Percentiles rank a stretch among this genome's conserved stretches.
phyloP scores from a whole-genome alignment of 2,329 filamentous ascomycete genomes.

The Purpureocillium lavendulum region DNA sequence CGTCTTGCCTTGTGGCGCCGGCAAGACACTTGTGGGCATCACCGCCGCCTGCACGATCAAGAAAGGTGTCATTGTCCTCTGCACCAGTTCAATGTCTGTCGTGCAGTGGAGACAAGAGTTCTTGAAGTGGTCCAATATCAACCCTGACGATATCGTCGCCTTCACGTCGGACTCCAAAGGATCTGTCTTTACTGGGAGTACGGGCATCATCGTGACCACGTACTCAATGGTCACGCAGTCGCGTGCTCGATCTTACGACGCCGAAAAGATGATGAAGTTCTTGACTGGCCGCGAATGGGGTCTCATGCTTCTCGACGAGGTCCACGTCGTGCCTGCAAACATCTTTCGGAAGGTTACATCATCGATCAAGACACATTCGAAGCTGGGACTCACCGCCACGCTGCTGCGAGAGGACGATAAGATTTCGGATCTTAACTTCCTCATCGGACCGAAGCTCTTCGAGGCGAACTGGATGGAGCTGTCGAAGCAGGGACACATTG shows the following conservation, averaged over 20 bases:
- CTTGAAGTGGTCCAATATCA: conserved; percentile 93
- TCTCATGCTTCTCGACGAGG: conserved; percentile 92
- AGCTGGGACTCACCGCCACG: conserved; percentile 89
- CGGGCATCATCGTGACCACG: conserved; percentile 93
- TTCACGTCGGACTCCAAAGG: conserved; percentile 94
- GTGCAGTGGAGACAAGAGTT: conserved; percentile 97
- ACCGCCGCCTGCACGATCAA: conserved; percentile 97
- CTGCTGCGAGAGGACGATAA: conserved; percentile 95
- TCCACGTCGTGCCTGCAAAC: conserved; percentile 93
- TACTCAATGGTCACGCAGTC: conserved; percentile 99
- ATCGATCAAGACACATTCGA: conserved; percentile 88
- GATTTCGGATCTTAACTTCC: conserved; percentile 92
- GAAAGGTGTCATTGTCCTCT: conserved; percentile 90
- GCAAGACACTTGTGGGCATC: conserved; percentile 96
- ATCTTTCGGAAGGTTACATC: conserved; percentile 94
- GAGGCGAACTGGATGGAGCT: conserved; percentile 99
- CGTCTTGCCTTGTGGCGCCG: conserved; percentile 89
- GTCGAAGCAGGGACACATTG: conserved; percentile 93
- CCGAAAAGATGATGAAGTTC: conserved; percentile 97
- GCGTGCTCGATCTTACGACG: conserved; percentile 79
- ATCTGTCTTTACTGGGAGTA: conserved; percentile 69
- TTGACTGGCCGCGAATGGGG: conserved; percentile 88
- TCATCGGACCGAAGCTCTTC: conserved; percentile 95
- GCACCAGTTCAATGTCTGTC: conserved; percentile 96
- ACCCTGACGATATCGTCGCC: conserved; percentile 84